Base-by-base conservation (phyloP, 2,329 filamentous ascomycete genomes). In the Aspergillus sp. region DNA sequence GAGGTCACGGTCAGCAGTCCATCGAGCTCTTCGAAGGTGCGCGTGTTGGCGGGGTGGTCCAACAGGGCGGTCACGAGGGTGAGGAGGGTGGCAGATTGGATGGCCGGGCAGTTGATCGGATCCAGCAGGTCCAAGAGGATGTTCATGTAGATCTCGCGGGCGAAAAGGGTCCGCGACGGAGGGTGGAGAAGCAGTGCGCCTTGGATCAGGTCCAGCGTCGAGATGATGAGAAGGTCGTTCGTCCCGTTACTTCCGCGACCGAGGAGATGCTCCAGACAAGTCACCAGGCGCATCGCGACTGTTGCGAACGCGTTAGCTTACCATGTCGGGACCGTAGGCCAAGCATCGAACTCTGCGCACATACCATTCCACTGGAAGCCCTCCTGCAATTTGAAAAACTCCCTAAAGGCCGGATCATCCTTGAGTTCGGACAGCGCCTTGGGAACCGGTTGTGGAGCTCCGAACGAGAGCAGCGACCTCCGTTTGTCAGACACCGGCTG, bases 331-430 rank as follows among this genome's bases (percentile, higher is more conserved):
- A 31, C 19, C 47, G 25, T 25, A 7, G 13, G 34, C 11, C 48
- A 38, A 9, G n/a, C 25, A 43, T 47, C 29, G 14, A 34, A 25
- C 23, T 38, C 17, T 10, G n/a, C 23, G 20, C 47, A 55, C 75
- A 54, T 70, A 86, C 84, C 81, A 76, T 99, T 99, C 89, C 91
- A 97, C 76, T 97, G 91, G 69, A 99, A 99, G 2, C 92, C 90
- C 68, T 97, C 92, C 72, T 99, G 94, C 60, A 97, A 72, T 71
- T 96, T 91, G 78, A 96, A 97, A 78, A 97, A 97, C 73, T 97
- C 91, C 60, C 90, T 81, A 69, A 97, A 97, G 17, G 92, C 93
- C 17, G 89, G 90, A 71, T 97, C 94, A 58, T 87, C 83, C 47
- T 83, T 81, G 57, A 97, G 76, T 52, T 91, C 86, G 19, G 77